Conservation (phyloP, 345 rosid species). For the Euclidium syriacum region DNA sequence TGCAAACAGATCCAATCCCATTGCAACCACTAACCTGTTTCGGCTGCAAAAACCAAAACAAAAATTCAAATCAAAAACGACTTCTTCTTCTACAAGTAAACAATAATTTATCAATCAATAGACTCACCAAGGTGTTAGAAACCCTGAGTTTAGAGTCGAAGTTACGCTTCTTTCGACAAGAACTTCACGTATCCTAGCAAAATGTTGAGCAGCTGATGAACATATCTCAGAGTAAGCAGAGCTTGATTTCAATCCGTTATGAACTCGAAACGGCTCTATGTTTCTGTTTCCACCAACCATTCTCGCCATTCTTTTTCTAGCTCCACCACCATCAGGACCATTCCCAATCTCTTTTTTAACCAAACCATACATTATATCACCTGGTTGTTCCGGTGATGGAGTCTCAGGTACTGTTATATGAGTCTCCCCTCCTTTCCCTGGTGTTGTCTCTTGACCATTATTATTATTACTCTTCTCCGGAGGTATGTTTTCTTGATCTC, state of each 20-base stretch:
- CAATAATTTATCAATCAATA: neutral
- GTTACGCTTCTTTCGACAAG: conserved; percentile 89
- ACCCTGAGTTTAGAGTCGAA: conserved; percentile 86
- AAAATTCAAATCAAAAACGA: neutral
- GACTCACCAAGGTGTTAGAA: conserved; percentile 89
- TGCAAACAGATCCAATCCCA: conserved; percentile 82
- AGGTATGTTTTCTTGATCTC: conserved; percentile 73
- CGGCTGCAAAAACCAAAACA: conserved; percentile 39
- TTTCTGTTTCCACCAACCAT: conserved; percentile 58
- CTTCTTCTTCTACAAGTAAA: neutral
- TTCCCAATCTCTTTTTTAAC: conserved; percentile 72
- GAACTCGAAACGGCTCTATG: conserved; percentile 47
- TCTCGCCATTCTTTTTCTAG: conserved; percentile 69
- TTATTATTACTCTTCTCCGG: conserved; percentile 55
- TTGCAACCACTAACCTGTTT: conserved; percentile 70
- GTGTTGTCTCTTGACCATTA: conserved; percentile 58
- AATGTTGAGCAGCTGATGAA: conserved; percentile 83
- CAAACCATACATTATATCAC: conserved; percentile 46
- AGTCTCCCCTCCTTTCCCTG: conserved; percentile 70
- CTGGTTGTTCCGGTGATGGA: conserved; percentile 94
- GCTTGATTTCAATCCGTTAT: conserved; percentile 46
- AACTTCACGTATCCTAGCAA: conserved; percentile 86
- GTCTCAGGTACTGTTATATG: conserved; percentile 95
- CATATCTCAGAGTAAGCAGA: conserved; percentile 85
- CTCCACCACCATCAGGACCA: conserved; percentile 56